Percentiles rank a stretch among this genome's conserved stretches.
Conservation (phyloP, 768 basidiomycete species). For the Cantharellus cinnabarinus region DNA sequence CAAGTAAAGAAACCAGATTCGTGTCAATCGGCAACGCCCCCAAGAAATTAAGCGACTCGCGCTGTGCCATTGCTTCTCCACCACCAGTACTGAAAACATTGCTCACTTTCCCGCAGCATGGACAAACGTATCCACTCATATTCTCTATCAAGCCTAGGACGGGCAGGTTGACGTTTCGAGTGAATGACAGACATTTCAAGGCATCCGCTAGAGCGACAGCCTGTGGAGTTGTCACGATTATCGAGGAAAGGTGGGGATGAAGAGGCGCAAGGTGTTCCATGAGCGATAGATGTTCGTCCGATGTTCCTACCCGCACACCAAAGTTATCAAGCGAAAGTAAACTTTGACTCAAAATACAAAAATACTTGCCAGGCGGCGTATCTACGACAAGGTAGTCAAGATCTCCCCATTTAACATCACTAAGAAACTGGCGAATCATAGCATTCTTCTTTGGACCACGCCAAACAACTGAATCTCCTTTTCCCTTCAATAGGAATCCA, state of each 20-base stretch:
- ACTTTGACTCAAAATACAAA: background rate
- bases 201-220: constrained; percentile 89
- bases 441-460: constrained; percentile 96
- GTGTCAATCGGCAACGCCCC: constrained; percentile 88
- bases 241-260: constrained; percentile 52
- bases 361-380: constrained; percentile 73
- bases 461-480: constrained; percentile 91
- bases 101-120: constrained; percentile 88
- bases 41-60: constrained; percentile 54
- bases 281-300: constrained; percentile 93
- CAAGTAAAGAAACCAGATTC: constrained; percentile 68
- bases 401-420: constrained; percentile 88
- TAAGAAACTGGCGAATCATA: constrained; percentile 90
- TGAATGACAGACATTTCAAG: constrained; percentile 92
- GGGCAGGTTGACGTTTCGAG: constrained; percentile 65
- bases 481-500: constrained; percentile 78
- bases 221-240: constrained; percentile 95
- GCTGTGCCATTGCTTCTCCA: constrained; percentile 67
- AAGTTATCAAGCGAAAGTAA: background rate
- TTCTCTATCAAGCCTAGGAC: constrained; percentile 90
- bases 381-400: constrained; percentile 85
- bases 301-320: constrained; percentile 49
- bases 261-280: constrained; percentile 83
- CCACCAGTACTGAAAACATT: constrained; percentile 91
- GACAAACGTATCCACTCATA: constrained; percentile 97